These are phyloP conservation scores for Penicillium bovifimosum DNA, from an alignment of 495 filamentous ascomycete genomes.

Conservation along the genomic window DNA sequence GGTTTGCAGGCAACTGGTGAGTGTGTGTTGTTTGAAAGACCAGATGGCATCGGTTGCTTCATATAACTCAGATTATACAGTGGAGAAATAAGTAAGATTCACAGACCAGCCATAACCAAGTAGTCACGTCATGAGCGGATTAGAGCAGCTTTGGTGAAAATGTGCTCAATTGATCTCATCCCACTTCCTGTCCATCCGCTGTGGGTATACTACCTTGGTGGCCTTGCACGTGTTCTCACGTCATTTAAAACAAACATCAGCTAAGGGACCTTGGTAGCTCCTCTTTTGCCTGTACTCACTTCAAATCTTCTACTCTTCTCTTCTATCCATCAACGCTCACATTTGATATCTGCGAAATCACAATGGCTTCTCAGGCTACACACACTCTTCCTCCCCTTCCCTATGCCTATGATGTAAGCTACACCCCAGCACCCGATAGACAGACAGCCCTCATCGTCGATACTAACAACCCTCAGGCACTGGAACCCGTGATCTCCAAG, in stretches of 20 bases:
- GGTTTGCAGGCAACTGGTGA: no score
- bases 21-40: no score
- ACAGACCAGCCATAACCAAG: neutral
- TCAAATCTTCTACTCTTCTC: neutral
- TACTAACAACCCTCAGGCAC: conserved; percentile 47
- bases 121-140: neutral
- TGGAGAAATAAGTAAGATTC: no score
- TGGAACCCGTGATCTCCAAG: conserved; percentile 89
- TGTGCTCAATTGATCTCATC: conserved; percentile 9
- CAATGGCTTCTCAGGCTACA: conserved; percentile 11
- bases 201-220: conserved; percentile 15
- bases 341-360: neutral
- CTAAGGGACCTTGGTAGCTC: conserved; percentile 16
- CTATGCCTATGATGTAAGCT: conserved; percentile 39
- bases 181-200: neutral
- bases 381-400: conserved; percentile 39
- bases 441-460: neutral
- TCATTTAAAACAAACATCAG: conserved; percentile 3
- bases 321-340: neutral
- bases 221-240: neutral
- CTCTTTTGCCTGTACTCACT: neutral
- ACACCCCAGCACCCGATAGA: neutral
- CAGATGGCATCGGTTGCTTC: no score
- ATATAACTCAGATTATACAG: no score
- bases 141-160: neutral